Evolutionary conservation across 2,329 filamentous ascomycete species (phyloP).

Genomic region (Aspergillus phoenicis): DNA sequence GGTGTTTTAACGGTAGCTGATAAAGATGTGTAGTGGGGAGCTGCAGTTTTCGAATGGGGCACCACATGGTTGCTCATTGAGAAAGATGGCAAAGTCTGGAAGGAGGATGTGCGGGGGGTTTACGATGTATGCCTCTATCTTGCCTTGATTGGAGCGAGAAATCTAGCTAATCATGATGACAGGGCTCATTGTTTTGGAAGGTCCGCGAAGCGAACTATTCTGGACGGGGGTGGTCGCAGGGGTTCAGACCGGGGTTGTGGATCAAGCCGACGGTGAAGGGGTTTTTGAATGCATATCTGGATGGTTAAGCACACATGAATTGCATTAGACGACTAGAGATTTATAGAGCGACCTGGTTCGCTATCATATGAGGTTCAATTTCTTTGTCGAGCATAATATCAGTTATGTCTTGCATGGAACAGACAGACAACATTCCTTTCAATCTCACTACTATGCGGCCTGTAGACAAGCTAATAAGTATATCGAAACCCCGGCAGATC

Average conservation of each 20-base stretch:
- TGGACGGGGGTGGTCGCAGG: constrained; percentile 8
- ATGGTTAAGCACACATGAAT: background rate
- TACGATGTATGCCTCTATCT: constrained; percentile 40
- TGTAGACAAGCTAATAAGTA: constrained; percentile 16
- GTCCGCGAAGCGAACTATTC: constrained; percentile 3
- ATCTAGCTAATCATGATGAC: background rate
- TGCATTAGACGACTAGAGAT: no score
- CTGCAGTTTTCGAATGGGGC: constrained; percentile 48
- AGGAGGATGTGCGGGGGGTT: constrained; percentile 31
- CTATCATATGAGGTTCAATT: no score
- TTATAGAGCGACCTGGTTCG: no score
- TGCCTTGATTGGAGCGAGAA: no score
- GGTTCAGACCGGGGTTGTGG: constrained; percentile 9
- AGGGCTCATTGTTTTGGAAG: constrained; percentile 18
- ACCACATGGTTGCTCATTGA: constrained; percentile 36
- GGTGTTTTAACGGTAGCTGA: no score
- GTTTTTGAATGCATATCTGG: background rate
- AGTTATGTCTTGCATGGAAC: no score
- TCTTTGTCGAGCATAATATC: no score
- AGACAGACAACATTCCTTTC: no score
- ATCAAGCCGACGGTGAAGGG: background rate
- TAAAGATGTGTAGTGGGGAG: constrained; percentile 36
- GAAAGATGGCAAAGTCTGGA: constrained; percentile 31
- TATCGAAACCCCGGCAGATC: constrained; percentile 38
- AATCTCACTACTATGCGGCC: no score